Evolutionary conservation across 2,329 filamentous ascomycete species (phyloP).

Genomic region (Ophiostoma populinum): DNA sequence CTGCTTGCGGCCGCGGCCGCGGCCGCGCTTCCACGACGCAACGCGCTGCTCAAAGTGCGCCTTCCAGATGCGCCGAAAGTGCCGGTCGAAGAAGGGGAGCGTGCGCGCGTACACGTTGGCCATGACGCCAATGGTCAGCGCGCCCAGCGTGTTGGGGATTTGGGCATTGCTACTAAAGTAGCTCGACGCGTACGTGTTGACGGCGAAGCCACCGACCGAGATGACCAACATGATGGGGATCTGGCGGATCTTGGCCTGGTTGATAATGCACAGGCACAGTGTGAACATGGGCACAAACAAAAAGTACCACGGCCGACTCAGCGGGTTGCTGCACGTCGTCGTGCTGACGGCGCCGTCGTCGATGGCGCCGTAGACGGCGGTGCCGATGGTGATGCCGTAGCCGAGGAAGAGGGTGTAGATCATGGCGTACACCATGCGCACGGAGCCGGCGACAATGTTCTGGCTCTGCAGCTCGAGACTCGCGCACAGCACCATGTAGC

Average conservation of each 20-base stretch:
- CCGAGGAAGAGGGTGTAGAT: conserved; percentile 58
- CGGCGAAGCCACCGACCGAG: conserved; percentile 53
- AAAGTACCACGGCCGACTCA: conserved; percentile 29
- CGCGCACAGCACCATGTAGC: conserved; percentile 43
- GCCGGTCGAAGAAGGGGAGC: conserved; percentile 40
- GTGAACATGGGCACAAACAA: conserved; percentile 53
- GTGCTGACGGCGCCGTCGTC: conserved; percentile 33
- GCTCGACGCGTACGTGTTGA: conserved; percentile 54
- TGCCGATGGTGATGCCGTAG: conserved; percentile 53
- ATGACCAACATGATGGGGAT: conserved; percentile 61
- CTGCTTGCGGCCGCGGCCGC: conserved; percentile 2
- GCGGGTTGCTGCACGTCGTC: conserved; percentile 19
- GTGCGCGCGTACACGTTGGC: conserved; percentile 64
- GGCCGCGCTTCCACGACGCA: conserved; percentile 16
- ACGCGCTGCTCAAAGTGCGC: conserved; percentile 21
- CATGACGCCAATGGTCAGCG: conserved; percentile 57
- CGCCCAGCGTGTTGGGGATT: conserved; percentile 61
- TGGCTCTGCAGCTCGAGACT: conserved; percentile 52
- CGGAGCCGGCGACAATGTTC: conserved; percentile 51
- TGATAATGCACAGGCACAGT: conserved; percentile 38
- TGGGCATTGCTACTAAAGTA: conserved; percentile 55
- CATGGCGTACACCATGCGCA: conserved; percentile 58
- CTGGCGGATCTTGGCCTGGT: conserved; percentile 67
- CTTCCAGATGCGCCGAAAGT: conserved; percentile 35
- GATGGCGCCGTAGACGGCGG: conserved; percentile 44